Evolutionary conservation across 2,329 filamentous ascomycete genomes (phyloP).

Genomic region (Aspergillus sp.): DNA sequence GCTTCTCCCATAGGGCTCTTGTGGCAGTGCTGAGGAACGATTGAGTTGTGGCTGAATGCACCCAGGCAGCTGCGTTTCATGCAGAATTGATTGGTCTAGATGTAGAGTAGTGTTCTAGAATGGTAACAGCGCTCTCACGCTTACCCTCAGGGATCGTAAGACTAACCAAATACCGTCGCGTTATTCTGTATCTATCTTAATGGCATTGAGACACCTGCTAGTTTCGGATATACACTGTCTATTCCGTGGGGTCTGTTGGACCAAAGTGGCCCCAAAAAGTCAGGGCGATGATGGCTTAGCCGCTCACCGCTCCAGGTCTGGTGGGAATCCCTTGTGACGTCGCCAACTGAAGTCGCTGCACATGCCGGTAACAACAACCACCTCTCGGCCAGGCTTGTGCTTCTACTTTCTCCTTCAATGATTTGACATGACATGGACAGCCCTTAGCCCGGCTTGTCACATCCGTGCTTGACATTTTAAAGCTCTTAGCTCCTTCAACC

Average conservation of each 20-base stretch:
- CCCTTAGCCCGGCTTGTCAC: conserved; percentile 2
- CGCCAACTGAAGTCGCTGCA: conserved; percentile 11
- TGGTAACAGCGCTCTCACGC: not conserved
- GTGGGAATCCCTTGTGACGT: conserved; percentile 21
- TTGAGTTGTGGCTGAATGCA: conserved; percentile 20
- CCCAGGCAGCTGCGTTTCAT: conserved; percentile 21
- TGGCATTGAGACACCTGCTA: not conserved
- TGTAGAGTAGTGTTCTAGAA: conserved; percentile 11
- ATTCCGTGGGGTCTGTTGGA: not conserved
- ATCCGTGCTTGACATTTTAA: conserved; percentile 4
- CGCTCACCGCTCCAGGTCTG: conserved; percentile 13
- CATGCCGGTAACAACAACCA: conserved; percentile 7
- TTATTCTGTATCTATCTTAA: not conserved
- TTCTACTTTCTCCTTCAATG: conserved; percentile 4
- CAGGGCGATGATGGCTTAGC: conserved; percentile 5
- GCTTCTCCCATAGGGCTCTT: not conserved
- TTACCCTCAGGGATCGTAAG: not conserved
- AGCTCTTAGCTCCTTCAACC: conserved; percentile 10
- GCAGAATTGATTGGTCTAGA: conserved; percentile 8
- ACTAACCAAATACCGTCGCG: not conserved
- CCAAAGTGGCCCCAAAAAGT: not conserved
- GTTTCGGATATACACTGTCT: not conserved
- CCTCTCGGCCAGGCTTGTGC: not conserved
- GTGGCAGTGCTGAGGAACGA: conserved; percentile 7
- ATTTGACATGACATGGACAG: conserved; percentile 12